These are phyloP conservation scores for Cicer pinnatifidum DNA, from an alignment of 306 rosid species.

Conservation along the genomic window DNA sequence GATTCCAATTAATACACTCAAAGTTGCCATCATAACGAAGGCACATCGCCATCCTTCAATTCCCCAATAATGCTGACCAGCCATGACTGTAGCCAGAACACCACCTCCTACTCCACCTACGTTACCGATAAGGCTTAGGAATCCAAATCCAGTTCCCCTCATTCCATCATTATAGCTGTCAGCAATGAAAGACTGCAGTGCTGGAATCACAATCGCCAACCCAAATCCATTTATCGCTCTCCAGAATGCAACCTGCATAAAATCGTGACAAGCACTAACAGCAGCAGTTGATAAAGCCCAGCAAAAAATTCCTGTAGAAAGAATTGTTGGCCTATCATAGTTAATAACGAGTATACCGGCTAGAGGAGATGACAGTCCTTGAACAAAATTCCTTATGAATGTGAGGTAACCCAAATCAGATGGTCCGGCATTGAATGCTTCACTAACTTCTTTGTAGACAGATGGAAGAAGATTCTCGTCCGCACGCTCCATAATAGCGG, in stretches of 20 bases:
- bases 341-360: conserved; percentile 84
- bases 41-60: conserved; percentile 90
- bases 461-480: conserved; percentile 97
- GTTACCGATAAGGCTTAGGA: conserved; percentile 72
- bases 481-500: conserved; percentile 93
- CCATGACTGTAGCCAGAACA: conserved; percentile 93
- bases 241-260: conserved; percentile 85
- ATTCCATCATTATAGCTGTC: conserved; percentile 82
- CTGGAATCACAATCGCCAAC: conserved; percentile 94
- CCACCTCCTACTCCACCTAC: conserved; percentile 97
- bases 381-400: conserved; percentile 83
- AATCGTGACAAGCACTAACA: conserved; percentile 66
- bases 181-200: conserved; percentile 94
- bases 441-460: conserved; percentile 97
- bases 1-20: conserved; percentile 79
- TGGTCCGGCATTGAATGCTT: conserved; percentile 89
- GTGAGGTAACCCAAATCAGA: conserved; percentile 95
- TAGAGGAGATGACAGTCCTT: conserved; percentile 84
- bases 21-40: conserved; percentile 73
- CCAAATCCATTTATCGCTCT: conserved; percentile 92
- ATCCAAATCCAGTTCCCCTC: conserved; percentile 88
- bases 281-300: conserved; percentile 99
- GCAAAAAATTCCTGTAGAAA: conserved; percentile 85
- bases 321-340: conserved; percentile 81
- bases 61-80: conserved; percentile 76